Evolutionary conservation across 2,329 filamentous ascomycete genomes (phyloP), one percentile per base, ranked within the genome.

Genomic region (Lecanicillium sp.): DNA sequence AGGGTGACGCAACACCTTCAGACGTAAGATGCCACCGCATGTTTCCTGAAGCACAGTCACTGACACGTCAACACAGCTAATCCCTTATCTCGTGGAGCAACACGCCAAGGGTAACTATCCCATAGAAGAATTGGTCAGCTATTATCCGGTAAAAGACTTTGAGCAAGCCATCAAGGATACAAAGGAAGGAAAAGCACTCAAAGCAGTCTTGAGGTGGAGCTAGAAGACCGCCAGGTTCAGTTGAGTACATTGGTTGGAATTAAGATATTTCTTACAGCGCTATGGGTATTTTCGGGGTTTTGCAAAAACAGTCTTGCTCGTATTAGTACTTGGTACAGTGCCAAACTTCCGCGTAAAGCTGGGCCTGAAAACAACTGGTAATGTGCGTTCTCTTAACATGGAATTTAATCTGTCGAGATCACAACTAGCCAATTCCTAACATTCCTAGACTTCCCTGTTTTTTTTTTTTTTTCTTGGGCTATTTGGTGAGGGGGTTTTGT

Each of bases 31-130:
- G 9, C 5, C 5, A 14, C 8, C 14, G 13, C 9, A 12, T 18
- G 17, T 18, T 27, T 33, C 18, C 13, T n/a, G 18, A 15, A 11
- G 12, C 12, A 11, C 5, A 15, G 4, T 39, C 13, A n/a, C n/a
- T n/a, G n/a, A n/a, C n/a, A n/a, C n/a, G n/a, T n/a, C n/a, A n/a
- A n/a, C 11, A n/a, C 28, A 55, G 51, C 51, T 55, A 16, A 46
- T 56, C 15, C 53, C 53, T 1, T 50, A 48, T 31, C 43, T 59
- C 28, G 54, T 59, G 4, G 43, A 54, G 22, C 41, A 44, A 41
- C 52, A 57, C 33, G 41, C 42, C 15, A 44, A 52, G n/a, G 56
- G 55, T 2, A 42, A 43, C 17, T 53, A 56, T 13, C 56, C 56
- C 0, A 40, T 59, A 15, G 54, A 59, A 9, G 45, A 49, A 34